Evolutionary conservation across 352 stramenopile genomes (phyloP), one percentile per base, ranked within the genome.

Genomic region (Phytophthora ramorum): DNA sequence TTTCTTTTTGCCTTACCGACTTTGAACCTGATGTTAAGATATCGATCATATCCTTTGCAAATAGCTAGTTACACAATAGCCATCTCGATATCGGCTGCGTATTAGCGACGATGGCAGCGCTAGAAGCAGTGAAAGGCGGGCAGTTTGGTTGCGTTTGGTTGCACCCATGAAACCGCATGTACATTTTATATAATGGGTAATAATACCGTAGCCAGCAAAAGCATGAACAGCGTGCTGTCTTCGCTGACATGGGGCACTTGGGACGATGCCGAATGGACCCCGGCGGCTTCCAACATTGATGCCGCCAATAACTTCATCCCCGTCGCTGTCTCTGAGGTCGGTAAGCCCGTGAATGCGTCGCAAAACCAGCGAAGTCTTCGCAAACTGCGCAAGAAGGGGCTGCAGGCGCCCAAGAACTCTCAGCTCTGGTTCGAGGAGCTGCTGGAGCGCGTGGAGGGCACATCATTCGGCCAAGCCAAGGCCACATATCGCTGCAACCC

Each of bases 341-440:
- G 5, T 7, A 19, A 61, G 3, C 3, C n/a, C 0, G 24, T 16
- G 0, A n/a, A 30, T 5, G 35, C 24, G 14, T 58, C 50, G 8
- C 54, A 66, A 10, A 67, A 43, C 17, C 67, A 66, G 49, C 83
- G 77, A 32, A 87, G 83, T 61, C 35, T 63, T 14, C 73, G 78
- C 19, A 91, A 91, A 58, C 68, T 87, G 40, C 56, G 68, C 19
- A 77, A 78, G 26, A 88, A 81, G 41, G 76, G 78, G 1, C 58
- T 89, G 16, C 58, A 66, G n/a, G 70, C 75, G 24, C 75, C 80
- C 5, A 68, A 62, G 32, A 57, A 81, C 37, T 89, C 85, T 49
- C 77, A 81, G 45, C 69, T 80, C 19, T 93, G 85, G 85, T 93
- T 93, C 60, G 78, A 90, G 49, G 79, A 93, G 61, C 60, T 93